Percentiles rank a stretch among this genome's conserved stretches.
These are phyloP conservation scores for Tetracladium setigerum DNA, from an alignment of 495 filamentous ascomycete genomes.

Conservation along the genomic window DNA sequence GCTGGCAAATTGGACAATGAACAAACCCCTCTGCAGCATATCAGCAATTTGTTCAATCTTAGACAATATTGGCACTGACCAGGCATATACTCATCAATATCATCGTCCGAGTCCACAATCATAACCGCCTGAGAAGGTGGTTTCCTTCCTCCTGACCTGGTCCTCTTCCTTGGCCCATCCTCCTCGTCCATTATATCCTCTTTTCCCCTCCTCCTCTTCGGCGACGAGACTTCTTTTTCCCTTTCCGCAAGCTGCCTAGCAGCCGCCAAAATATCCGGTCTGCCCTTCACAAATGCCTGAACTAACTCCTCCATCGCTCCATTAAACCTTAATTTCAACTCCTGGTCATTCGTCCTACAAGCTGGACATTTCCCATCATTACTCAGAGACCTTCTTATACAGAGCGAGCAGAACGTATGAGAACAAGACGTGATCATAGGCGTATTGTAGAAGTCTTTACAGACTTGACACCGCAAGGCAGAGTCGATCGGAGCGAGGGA, in stretches of 20 bases:
- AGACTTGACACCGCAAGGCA: conserved; percentile 87
- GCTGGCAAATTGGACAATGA: conserved; percentile 71
- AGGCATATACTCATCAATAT: conserved; percentile 22
- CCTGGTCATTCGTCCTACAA: conserved; percentile 71
- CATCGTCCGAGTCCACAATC: conserved; percentile 22
- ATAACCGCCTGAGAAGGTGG: neutral
- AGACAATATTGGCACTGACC: conserved; percentile 11
- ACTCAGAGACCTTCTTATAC: conserved; percentile 78
- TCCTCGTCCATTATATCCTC: conserved; percentile 33
- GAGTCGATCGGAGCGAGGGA: conserved; percentile 71
- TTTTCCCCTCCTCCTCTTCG: conserved; percentile 19
- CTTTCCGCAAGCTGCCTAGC: conserved; percentile 37
- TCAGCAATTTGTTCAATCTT: conserved; percentile 11
- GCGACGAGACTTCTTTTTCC: neutral
- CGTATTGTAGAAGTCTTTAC: conserved; percentile 92
- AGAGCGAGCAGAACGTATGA: conserved; percentile 95
- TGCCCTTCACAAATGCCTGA: conserved; percentile 61
- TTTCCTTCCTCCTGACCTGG: conserved; percentile 35
- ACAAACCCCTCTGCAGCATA: conserved; percentile 62
- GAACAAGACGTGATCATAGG: conserved; percentile 92
- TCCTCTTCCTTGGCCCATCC: conserved; percentile 32
- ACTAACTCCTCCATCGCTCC: conserved; percentile 77
- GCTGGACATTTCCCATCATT: conserved; percentile 79
- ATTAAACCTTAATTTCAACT: conserved; percentile 76
- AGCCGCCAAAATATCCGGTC: conserved; percentile 53